Evolutionary conservation across 768 basidiomycete genomes (phyloP).

Genomic region (Pholiota molesta): DNA sequence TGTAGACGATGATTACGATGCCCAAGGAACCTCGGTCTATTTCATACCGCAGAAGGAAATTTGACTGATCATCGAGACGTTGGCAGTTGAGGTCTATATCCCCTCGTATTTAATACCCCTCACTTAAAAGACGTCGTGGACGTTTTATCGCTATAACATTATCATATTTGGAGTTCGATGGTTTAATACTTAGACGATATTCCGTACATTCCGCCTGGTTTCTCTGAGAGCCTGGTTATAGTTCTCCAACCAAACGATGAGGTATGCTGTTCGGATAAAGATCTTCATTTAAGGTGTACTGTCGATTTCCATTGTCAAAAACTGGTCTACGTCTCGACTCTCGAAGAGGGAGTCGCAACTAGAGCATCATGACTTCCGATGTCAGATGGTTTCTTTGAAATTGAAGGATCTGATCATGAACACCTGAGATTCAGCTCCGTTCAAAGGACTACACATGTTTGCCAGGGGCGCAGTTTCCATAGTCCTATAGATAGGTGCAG

Average conservation of each 20-base stretch:
- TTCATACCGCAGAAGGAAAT: slow-evolving; percentile 64
- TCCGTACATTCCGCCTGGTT: background rate
- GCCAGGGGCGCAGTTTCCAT: background rate
- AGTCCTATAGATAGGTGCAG: background rate
- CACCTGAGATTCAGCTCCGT: no score
- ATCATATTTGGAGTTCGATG: background rate
- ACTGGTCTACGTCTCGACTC: no score
- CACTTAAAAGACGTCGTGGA: slow-evolving; percentile 15
- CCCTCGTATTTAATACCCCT: slow-evolving; percentile 6
- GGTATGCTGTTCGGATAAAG: no score
- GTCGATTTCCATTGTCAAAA: background rate
- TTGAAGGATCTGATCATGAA: no score
- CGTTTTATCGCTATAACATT: slow-evolving; percentile 16
- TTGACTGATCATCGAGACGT: background rate
- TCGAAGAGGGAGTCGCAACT: no score
- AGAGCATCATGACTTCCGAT: no score
- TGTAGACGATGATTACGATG: slow-evolving; percentile 92
- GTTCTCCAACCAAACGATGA: no score
- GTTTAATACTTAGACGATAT: background rate
- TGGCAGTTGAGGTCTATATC: background rate
- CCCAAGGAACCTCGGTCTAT: slow-evolving; percentile 72
- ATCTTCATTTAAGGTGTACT: background rate
- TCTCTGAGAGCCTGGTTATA: no score
- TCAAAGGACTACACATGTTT: no score
- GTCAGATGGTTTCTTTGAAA: no score